Evolutionary conservation across 225 moss, liverwort and hornwort genomes (phyloP), one percentile per base, ranked within the genome.

Genomic region (Bryoerythrophyllum caledonicum): DNA sequence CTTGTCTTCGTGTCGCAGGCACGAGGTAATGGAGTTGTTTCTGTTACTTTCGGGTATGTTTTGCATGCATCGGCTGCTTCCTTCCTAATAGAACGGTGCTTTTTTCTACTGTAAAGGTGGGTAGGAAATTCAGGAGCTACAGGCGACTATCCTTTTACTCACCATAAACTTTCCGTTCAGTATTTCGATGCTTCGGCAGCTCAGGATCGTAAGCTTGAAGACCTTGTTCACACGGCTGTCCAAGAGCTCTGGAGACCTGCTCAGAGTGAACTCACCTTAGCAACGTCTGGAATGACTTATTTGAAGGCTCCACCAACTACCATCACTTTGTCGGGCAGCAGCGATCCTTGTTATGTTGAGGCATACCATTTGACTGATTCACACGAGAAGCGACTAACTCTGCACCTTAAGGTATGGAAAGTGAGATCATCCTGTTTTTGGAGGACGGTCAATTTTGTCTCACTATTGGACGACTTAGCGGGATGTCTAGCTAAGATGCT

Each of bases 261-360:
- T 26, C 88, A 83, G 63, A 92, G 86, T 78, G 92, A 90, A 79
- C 79, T 92, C 62, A 79, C 84, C n/a, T 51, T 86, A 25, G 82
- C 85, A 26, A 90, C 90, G 60, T 57, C 75, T 20, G 82, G 82
- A 66, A 84, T 79, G 74, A 51, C 77, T 16, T 79, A 74, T 43
- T 71, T 83, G 57, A 90, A 78, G 60, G 79, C 88, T 15, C 91
- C 91, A 60, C 93, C 93, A 26, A 84, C 74, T 24, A 63, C 80
- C 16, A 30, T 82, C 8, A 89, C 87, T 40, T 78, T 93, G 32
- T 93, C 90, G 15, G 93, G 93, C 48, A 91, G 93, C 75, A 90
- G 87, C 75, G 93, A 93, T 86, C 93, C 93, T 38, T 93, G 90
- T 72, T 93, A 87, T 84, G 82, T 87, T 16, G 93, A 93, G 86